Conservation (phyloP, 106 monocot genomes). For the Acorus calamus region DNA sequence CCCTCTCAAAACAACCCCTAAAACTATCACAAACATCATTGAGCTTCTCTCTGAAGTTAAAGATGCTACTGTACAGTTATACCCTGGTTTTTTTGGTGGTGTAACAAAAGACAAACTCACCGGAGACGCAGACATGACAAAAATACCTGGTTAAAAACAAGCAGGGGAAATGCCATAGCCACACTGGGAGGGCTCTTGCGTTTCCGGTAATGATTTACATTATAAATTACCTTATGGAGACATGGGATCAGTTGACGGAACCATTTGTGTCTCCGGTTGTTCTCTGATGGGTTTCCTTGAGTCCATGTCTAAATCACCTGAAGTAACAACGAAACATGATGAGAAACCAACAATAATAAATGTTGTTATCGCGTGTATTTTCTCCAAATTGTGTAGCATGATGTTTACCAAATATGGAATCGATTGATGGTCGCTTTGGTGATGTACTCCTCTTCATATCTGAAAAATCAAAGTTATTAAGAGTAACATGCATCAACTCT, state of each 20-base stretch:
- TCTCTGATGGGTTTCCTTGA: constrained; percentile 13
- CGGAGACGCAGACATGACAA: constrained; percentile 1
- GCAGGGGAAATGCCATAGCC: constrained; percentile 24
- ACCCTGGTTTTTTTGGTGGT: constrained; percentile 9
- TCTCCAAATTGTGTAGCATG: too few species aligned
- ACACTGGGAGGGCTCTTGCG: constrained; percentile 1
- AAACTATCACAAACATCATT: too few species aligned
- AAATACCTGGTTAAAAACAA: constrained; percentile 37
- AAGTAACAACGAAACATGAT: neutral
- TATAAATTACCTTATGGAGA: constrained; percentile 15
- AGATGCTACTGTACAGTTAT: constrained; percentile 26
- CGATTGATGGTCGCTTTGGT: constrained; percentile 39
- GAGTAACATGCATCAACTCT: too few species aligned
- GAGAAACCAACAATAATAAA: neutral
- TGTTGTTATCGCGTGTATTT: too few species aligned
- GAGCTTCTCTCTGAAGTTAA: too few species aligned
- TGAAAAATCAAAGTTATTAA: constrained; percentile 5
- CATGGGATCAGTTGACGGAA: constrained; percentile 33
- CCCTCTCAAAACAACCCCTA: too few species aligned
- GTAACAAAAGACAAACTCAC: constrained; percentile 9
- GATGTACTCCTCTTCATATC: constrained; percentile 41
- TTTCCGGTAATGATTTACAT: neutral
- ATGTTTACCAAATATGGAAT: constrained; percentile 38
- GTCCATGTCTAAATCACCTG: constrained; percentile 21
- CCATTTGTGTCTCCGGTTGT: constrained; percentile 22